Evolutionary conservation across 2,329 filamentous ascomycete genomes (phyloP).

Genomic region (Fonsecaea nubica): DNA sequence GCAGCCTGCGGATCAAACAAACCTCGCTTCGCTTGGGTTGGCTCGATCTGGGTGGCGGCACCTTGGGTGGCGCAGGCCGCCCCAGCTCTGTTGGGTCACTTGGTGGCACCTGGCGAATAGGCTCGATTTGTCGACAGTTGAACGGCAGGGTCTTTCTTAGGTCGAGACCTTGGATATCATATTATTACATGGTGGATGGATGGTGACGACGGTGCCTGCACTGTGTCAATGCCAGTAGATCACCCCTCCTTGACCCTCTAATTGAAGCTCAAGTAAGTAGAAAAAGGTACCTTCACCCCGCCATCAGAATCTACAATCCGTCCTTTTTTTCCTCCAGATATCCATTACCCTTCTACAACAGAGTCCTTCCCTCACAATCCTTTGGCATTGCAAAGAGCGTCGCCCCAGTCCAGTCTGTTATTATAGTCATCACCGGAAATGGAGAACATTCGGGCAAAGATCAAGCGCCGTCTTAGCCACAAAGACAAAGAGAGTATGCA

Average conservation of each 20-base stretch:
- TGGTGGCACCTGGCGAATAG: background rate
- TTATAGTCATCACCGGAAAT: conserved; percentile 14
- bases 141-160: background rate
- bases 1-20: conserved; percentile 7
- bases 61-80: conserved; percentile 4
- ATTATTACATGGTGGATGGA: background rate
- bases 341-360: conserved; percentile 1
- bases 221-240: background rate
- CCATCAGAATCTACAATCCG: background rate
- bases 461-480: conserved; percentile 40
- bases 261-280: background rate
- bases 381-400: background rate
- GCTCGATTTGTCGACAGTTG: background rate
- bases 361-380: background rate
- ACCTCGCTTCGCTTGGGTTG: conserved; percentile 23
- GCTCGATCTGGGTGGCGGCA: conserved; percentile 18
- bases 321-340: conserved; percentile 1
- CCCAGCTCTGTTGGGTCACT: background rate
- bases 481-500: conserved; percentile 38
- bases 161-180: background rate
- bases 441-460: conserved; percentile 36
- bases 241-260: conserved; percentile 3
- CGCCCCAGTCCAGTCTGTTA: background rate
- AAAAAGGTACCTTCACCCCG: conserved; percentile 13
- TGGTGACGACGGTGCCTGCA: conserved; percentile 1